These are phyloP conservation scores for Candida sakaeoensis DNA, from an alignment of 805 yeast species.

Conservation along the genomic window DNA sequence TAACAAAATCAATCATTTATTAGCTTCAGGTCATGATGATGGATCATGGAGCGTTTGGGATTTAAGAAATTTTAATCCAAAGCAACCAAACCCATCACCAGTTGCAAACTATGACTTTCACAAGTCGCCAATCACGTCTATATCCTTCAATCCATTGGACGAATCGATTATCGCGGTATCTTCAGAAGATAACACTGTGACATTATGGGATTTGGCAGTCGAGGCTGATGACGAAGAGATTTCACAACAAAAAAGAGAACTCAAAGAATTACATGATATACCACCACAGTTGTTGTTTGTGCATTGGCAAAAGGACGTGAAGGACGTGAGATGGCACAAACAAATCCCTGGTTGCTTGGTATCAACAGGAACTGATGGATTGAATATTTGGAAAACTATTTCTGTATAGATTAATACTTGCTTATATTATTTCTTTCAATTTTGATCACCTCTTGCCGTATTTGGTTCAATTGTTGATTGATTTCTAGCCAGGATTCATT, in stretches of 20 bases:
- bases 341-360: conserved; percentile 96
- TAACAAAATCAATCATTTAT: conserved; percentile 74
- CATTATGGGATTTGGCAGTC: conserved; percentile 96
- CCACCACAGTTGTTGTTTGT: conserved; percentile 96
- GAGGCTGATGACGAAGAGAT: conserved; percentile 99
- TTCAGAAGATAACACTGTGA: conserved; percentile 94
- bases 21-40: conserved; percentile 96
- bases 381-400: conserved; percentile 94
- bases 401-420: conserved; percentile 42
- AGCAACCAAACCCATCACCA: conserved; percentile 60
- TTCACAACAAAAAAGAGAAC: conserved; percentile 74
- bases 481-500: conserved; percentile 25
- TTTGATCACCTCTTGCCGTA: conserved; percentile 9
- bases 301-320: conserved; percentile 97
- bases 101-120: conserved; percentile 96
- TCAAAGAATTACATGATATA: conserved; percentile 77
- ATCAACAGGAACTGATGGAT: conserved; percentile 93
- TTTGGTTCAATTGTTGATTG: conserved; percentile 14
- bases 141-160: conserved; percentile 91
- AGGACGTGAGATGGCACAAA: conserved; percentile 96
- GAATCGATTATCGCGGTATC: conserved; percentile 95
- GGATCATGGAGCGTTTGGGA: conserved; percentile 99
- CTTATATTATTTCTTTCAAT: conserved; percentile 6
- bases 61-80: conserved; percentile 67
- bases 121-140: conserved; percentile 87